These are phyloP conservation scores for Solanum pinnatisectum DNA, from an alignment of 257 asterid species.

Conservation along the genomic window DNA sequence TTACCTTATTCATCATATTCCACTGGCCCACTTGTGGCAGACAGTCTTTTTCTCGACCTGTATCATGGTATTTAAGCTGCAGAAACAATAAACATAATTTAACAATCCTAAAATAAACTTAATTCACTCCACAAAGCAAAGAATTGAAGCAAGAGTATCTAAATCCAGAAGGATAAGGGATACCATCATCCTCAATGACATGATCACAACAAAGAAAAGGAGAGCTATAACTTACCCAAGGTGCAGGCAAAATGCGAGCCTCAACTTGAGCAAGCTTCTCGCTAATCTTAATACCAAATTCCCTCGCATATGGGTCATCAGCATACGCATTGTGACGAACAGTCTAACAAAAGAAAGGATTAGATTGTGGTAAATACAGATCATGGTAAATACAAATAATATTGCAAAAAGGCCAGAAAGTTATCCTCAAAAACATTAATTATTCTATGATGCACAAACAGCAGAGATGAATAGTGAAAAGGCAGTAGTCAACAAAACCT, in stretches of 20 bases:
- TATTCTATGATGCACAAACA: neutral
- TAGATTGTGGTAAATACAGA: neutral
- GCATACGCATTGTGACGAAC: conserved; percentile 78
- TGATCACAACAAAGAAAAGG: neutral
- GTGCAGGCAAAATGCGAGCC: conserved; percentile 92
- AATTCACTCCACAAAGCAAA: neutral
- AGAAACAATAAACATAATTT: conserved; percentile 6
- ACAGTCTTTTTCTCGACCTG: conserved; percentile 93
- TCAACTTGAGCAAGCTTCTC: conserved; percentile 86
- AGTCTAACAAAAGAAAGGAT: conserved; percentile 34
- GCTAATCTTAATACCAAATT: conserved; percentile 92
- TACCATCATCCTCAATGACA: neutral
- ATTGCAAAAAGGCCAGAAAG: neutral
- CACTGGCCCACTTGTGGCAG: conserved; percentile 96
- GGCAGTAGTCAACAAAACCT: neutral
- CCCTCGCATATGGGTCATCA: conserved; percentile 72
- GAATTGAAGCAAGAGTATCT: neutral
- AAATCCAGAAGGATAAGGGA: neutral
- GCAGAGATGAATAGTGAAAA: neutral
- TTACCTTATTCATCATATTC: conserved; percentile 98
- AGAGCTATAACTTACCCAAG: conserved; percentile 48
- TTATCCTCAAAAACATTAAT: neutral
- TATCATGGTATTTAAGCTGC: conserved; percentile 90
- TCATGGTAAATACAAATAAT: neutral
- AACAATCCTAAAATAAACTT: neutral